A percentile compares a stretch with the other conserved stretches of the same genome.
phyloP scores from a whole-genome alignment of 2,329 filamentous ascomycete species.

The Apiospora kogelbergensis region DNA sequence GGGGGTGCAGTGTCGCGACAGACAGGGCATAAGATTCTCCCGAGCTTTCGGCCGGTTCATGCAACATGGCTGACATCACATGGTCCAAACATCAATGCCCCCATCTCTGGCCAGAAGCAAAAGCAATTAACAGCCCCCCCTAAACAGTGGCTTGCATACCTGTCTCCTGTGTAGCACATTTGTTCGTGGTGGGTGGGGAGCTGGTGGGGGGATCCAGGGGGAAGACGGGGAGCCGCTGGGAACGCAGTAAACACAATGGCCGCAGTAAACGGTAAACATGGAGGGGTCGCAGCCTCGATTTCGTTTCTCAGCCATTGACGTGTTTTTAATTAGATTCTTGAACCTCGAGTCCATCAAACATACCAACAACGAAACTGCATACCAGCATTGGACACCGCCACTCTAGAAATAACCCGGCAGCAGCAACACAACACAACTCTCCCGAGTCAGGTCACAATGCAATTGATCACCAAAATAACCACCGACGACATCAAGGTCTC shows the following conservation, averaged over 20 bases:
- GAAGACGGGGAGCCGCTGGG: no score
- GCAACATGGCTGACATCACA: constrained; percentile 2
- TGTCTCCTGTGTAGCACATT: not conserved
- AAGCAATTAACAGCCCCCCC: not conserved
- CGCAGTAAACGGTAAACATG: not conserved
- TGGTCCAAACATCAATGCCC: not conserved
- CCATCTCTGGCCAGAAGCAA: not conserved
- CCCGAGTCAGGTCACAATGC: not conserved
- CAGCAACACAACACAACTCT: not conserved
- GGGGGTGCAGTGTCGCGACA: not conserved
- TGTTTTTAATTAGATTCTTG: not conserved
- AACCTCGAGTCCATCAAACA: not conserved
- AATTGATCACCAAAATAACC: not conserved
- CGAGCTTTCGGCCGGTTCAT: constrained; percentile 5
- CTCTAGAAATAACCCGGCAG: no score
- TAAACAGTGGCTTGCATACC: constrained; percentile 3
- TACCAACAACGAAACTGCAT: not conserved
- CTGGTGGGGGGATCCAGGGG: not conserved
- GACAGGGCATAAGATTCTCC: not conserved
- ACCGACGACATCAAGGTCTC: constrained; percentile 8
- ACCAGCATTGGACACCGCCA: not conserved
- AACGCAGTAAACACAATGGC: no score
- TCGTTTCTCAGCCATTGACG: not conserved
- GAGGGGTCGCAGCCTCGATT: not conserved
- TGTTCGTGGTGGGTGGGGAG: not conserved